Conservation (phyloP, 768 basidiomycete genomes). For the Agaricus subrufescens region DNA sequence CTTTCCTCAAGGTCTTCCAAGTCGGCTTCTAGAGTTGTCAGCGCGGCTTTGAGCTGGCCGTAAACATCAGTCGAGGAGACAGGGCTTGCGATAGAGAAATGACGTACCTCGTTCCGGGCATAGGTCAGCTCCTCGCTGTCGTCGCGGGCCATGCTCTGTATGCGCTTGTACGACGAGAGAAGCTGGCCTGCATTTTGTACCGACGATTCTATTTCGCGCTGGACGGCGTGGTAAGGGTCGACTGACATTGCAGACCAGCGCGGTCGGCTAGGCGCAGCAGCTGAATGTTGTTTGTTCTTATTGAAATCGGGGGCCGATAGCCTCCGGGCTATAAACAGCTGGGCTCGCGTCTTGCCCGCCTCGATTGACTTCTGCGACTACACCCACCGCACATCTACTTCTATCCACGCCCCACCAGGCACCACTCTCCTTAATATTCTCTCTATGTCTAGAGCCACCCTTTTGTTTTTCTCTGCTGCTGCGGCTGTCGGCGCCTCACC, state of each 20-base stretch:
- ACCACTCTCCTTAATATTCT: constrained; percentile 1
- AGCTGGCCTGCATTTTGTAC: constrained; percentile 68
- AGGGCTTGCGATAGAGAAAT: not conserved
- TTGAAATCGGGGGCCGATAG: not conserved
- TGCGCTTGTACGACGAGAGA: constrained; percentile 72
- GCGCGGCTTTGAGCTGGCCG: constrained; percentile 65
- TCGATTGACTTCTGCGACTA: not conserved
- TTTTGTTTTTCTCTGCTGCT: not conserved
- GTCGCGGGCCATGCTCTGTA: constrained; percentile 65
- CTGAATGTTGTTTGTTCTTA: not conserved
- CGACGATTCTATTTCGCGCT: constrained; percentile 75
- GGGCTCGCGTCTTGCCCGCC: not conserved
- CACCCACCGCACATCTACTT: not conserved
- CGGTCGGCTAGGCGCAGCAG: not conserved
- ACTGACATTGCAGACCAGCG: constrained; percentile 44
- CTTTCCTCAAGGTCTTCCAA: constrained; percentile 92
- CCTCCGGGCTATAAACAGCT: not conserved
- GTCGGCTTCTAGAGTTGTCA: constrained; percentile 79
- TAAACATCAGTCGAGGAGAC: not conserved
- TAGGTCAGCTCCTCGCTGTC: constrained; percentile 79
- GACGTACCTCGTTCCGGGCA: constrained; percentile 70
- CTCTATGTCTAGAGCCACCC: not conserved
- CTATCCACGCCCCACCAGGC: constrained; percentile 1
- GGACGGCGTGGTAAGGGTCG: constrained; percentile 87
- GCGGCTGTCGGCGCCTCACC: constrained; percentile 12